Base-by-base conservation (phyloP, 768 basidiomycete genomes). In the Leucocoprinus sp. region DNA sequence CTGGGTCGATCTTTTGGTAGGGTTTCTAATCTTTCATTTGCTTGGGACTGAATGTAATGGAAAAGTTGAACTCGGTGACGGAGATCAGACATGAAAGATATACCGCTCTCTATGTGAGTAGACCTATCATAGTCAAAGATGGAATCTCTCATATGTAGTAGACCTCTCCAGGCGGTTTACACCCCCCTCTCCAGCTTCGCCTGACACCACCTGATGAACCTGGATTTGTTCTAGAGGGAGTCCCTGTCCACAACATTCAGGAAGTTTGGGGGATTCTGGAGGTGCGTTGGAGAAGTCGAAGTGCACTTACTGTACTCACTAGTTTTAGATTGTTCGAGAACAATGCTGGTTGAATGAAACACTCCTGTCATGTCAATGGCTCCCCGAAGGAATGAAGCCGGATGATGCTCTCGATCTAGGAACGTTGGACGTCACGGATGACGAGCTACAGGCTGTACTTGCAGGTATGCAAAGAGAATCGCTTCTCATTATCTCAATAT, bases 291-390 rank as follows among this genome's bases (percentile, higher is more conserved):
- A 31, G 11, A 11, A 4, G 4, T 4, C 14, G 9, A 7, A n/a
- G 31, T n/a, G 9, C 4, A 12, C 14, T 12, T n/a, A 31, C 9
- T 12, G 11, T 11, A n/a, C 31, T 31, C 4, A 31, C n/a, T 4
- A 4, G 14, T 15, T 22, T 3, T 33, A 85, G 82, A 73, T 91
- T 54, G 84, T 90, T 4, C 71, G 75, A 48, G 87, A 90, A 50
- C 88, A 90, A 61, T 84, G 82, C 54, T 91, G 88, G 88, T 56
- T 90, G 14, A 91, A 90, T 55, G 83, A 84, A 54, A 70, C 72
- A n/a, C 60, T 91, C 17, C 55, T 65, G 3, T 69, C 73, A 36
- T 78, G 75, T 36, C 62, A 73, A 9, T 91, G 88, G 87, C 60
- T 61, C 21, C 68, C 76, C 3, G 84, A 87, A 54, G 68, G 65